Evolutionary conservation across 371 early-diverging fungal genomes (phyloP).

Genomic region (Blakeslea trispora): DNA sequence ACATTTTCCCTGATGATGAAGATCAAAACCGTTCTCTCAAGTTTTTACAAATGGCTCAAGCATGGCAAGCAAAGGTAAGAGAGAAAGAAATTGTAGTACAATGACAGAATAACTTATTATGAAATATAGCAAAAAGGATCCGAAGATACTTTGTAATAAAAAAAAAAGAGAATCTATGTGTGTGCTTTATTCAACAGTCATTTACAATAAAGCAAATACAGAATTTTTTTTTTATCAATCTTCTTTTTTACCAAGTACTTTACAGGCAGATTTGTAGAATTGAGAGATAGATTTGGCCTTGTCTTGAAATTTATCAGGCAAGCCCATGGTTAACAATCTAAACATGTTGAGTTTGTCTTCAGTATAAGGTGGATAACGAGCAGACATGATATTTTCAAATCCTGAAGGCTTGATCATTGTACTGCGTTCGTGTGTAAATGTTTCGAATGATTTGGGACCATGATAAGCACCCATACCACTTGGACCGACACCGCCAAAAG

Average conservation of each 20-base stretch:
- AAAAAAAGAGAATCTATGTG: too few relatives aligned
- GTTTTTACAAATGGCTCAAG: conserved; percentile 87
- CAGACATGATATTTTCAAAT: conserved; percentile 45
- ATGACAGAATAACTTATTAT: neutral
- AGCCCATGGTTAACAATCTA: conserved; percentile 21
- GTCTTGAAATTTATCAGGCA: conserved; percentile 9
- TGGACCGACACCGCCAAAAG: conserved; percentile 88
- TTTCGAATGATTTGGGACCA: conserved; percentile 75
- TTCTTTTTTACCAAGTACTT: too few relatives aligned
- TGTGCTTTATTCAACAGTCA: too few relatives aligned
- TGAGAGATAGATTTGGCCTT: conserved; percentile 16
- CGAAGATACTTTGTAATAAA: too few relatives aligned
- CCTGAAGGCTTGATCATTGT: conserved; percentile 54
- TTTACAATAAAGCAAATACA: too few relatives aligned
- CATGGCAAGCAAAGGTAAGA: conserved; percentile 73
- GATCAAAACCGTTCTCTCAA: conserved; percentile 83
- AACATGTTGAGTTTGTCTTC: conserved; percentile 36
- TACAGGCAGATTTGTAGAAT: neutral
- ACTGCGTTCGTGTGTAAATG: conserved; percentile 69
- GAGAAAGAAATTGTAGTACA: neutral
- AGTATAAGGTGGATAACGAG: conserved; percentile 55
- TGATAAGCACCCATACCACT: conserved; percentile 88
- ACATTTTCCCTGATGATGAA: conserved; percentile 95
- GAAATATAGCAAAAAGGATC: neutral
- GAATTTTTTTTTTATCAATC: too few relatives aligned